Evolutionary conservation across 2,329 filamentous ascomycete species (phyloP), one percentile per base, ranked within the genome.

Genomic region (Incumbomyces lentus): DNA sequence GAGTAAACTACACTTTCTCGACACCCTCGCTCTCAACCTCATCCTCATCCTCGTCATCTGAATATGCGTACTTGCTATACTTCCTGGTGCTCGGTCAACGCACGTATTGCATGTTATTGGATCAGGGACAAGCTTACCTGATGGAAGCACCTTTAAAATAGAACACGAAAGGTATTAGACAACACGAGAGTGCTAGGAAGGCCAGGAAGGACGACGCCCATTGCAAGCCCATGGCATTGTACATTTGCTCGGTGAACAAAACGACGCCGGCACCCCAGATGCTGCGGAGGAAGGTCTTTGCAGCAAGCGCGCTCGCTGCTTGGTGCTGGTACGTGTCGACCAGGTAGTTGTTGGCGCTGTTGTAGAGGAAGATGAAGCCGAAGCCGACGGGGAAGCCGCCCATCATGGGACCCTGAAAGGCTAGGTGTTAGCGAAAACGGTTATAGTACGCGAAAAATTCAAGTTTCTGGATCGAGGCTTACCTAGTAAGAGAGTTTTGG

Each of bases 231-330:
- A 90, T 70, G 2, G 80, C 73, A 38, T 73, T 63, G 64, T 86
- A 88, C 86, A 92, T 90, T 64, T 90, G 84, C 53, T 75, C 72
- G 0, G 86, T 90, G 66, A 92, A 92, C 1, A 93, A 73, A 0
- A 90, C 85, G 1, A 80, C 79, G 1, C 67, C 74, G 1, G 85
- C 86, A 57, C 86, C 86, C 84, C 85, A 92, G 62, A 94, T 70
- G 60, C 95, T 95, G 10, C 89, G 78, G 66, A 86, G 90, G 61
- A 85, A 93, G 12, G 79, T 84, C 67, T 95, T 87, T 1, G 87
- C 86, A 0, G 89, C 89, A 3, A 95, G 69, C 0, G 89, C 88
- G 1, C 85, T 92, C 32, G 82, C 87, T 0, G 89, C 86, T 58
- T 90, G 95, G 2, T 76, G 72, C 60, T 89, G 83, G 63, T 95